Evolutionary conservation across 768 basidiomycete genomes (phyloP).

Genomic region (Tremella yokohamensis): DNA sequence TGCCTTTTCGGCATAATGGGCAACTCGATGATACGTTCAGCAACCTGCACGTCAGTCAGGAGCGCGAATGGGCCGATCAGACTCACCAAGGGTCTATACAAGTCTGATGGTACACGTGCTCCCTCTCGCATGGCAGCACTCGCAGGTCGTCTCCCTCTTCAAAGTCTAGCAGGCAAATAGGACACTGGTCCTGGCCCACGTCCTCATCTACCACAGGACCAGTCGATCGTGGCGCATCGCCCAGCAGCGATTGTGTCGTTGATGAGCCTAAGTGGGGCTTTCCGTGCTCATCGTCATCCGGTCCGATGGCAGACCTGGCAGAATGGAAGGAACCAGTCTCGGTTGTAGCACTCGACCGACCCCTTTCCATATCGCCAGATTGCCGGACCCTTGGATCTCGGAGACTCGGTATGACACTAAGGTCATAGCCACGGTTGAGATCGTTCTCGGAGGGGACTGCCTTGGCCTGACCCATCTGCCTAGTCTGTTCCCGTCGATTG

Average conservation of each 20-base stretch:
- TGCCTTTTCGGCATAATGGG: constrained; percentile 87
- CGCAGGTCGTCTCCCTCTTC: constrained; percentile 89
- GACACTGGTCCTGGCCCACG: constrained; percentile 72
- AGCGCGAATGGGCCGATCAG: not conserved
- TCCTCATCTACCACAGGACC: not conserved
- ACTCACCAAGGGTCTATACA: constrained; percentile 73
- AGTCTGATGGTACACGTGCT: constrained; percentile 80
- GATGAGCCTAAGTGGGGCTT: not conserved
- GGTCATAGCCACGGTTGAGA: not conserved
- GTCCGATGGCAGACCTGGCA: not conserved
- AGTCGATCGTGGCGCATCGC: not conserved
- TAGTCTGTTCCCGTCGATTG: constrained; percentile 3
- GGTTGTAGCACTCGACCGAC: constrained; percentile 8
- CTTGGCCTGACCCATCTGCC: constrained; percentile 1
- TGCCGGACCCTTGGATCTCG: not conserved
- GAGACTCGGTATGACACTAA: not conserved
- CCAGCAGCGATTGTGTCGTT: not conserved
- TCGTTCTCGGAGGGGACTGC: not conserved
- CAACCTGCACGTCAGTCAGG: constrained; percentile 59
- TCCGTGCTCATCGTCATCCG: constrained; percentile 3
- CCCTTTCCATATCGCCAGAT: constrained; percentile 3
- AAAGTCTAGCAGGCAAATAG: constrained; percentile 92
- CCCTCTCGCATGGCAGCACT: constrained; percentile 83
- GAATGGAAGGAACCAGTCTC: constrained; percentile 11
- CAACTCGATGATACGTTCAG: constrained; percentile 84